Conservation (phyloP, 306 rosid species). For the Hippophae tibetana region DNA sequence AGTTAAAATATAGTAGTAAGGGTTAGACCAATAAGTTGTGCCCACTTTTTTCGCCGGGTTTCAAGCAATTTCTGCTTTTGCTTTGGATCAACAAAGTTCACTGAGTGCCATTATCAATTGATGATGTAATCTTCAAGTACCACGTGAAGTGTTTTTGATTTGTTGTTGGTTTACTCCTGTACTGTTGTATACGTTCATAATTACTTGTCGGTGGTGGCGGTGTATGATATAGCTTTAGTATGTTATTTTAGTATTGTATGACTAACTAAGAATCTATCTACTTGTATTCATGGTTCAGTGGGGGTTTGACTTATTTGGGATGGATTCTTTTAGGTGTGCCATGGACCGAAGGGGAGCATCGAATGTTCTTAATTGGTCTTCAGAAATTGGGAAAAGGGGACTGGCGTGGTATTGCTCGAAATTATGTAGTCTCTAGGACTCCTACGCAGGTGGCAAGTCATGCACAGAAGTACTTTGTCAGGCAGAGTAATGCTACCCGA, state of each 20-base stretch:
- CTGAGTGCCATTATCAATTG: too few species aligned
- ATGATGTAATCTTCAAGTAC: too few species aligned
- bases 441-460: slow-evolving; percentile 99
- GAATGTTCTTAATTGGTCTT: slow-evolving; percentile 79
- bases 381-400: slow-evolving; percentile 96
- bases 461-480: slow-evolving; percentile 90
- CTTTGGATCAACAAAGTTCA: too few species aligned
- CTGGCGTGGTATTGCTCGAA: slow-evolving; percentile 96
- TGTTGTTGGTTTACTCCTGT: too few species aligned
- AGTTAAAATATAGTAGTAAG: too few species aligned
- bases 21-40: too few species aligned
- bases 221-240: slow-evolving; percentile 1
- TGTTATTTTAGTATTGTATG: neutral
- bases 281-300: neutral
- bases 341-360: slow-evolving; percentile 97
- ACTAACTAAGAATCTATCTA: neutral
- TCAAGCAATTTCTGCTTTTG: too few species aligned
- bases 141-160: too few species aligned
- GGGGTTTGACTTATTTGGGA: slow-evolving; percentile 4
- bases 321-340: slow-evolving; percentile 64
- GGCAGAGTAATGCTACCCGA: slow-evolving; percentile 72
- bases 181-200: too few species aligned
- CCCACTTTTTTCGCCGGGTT: too few species aligned
- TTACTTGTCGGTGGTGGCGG: neutral
- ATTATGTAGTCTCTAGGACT: slow-evolving; percentile 68